Conservation (phyloP, 2,329 filamentous ascomycete species). For the Penicillium freii region DNA sequence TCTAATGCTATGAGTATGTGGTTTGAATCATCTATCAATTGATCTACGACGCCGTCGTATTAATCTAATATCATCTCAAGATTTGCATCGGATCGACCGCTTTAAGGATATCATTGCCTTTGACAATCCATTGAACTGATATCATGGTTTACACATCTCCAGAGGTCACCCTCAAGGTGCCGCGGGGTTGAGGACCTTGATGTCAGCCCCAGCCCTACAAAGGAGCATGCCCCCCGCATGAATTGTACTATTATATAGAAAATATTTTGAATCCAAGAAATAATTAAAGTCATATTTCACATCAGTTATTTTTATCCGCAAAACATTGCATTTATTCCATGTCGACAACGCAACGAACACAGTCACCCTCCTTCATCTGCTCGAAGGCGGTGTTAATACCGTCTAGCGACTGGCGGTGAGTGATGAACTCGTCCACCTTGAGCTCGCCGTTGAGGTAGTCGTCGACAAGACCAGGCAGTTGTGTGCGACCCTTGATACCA, state of each 20-base stretch:
- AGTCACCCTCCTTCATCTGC: conserved; percentile 94
- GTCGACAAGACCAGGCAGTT: conserved; percentile 79
- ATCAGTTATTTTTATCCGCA: conserved; percentile 18
- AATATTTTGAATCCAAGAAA: neutral
- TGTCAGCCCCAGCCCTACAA: conserved; percentile 10
- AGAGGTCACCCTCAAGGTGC: conserved; percentile 14
- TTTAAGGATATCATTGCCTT: neutral
- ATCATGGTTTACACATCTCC: neutral
- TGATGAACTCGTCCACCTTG: conserved; percentile 99
- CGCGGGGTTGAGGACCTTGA: conserved; percentile 24
- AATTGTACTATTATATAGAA: neutral
- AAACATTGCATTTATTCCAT: conserved; percentile 42
- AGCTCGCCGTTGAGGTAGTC: conserved; percentile 88
- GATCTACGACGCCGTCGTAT: no score
- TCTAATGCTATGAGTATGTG: neutral
- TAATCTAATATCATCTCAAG: neutral
- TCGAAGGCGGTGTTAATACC: conserved; percentile 89
- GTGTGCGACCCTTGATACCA: conserved; percentile 94
- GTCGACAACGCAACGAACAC: conserved; percentile 89
- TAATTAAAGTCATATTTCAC: conserved; percentile 26
- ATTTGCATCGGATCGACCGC: neutral
- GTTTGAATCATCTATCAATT: neutral
- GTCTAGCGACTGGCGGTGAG: conserved; percentile 78
- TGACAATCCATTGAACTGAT: neutral
- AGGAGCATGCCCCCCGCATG: neutral